These are phyloP conservation scores for Niveomyces coronatus DNA, from an alignment of 2,329 filamentous ascomycete genomes.

Conservation along the genomic window DNA sequence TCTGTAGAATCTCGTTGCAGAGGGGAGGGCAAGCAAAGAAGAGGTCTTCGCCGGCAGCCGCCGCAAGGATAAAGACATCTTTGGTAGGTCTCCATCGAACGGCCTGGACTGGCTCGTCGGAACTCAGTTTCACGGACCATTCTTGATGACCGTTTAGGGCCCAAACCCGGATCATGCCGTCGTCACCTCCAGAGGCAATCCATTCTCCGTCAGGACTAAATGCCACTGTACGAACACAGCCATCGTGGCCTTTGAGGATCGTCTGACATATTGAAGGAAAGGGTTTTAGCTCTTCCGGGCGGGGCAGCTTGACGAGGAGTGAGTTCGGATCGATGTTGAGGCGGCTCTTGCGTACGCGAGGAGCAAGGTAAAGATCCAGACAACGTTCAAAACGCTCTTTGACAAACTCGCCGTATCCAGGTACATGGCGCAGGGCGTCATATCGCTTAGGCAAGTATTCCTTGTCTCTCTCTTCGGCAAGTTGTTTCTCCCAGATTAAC, in stretches of 20 bases:
- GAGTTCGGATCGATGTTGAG: constrained; percentile 95
- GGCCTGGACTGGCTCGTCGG: constrained; percentile 69
- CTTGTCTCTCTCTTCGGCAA: constrained; percentile 83
- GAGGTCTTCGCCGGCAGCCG: constrained; percentile 73
- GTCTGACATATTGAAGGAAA: constrained; percentile 88
- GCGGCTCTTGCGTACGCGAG: constrained; percentile 81
- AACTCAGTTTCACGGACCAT: constrained; percentile 71
- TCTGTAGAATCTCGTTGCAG: constrained; percentile 63
- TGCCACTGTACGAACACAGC: constrained; percentile 72
- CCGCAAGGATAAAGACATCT: constrained; percentile 72
- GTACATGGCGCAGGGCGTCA: constrained; percentile 78
- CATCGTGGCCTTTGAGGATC: constrained; percentile 79
- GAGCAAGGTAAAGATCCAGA: constrained; percentile 89
- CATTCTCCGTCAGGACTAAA: constrained; percentile 80
- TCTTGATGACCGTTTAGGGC: constrained; percentile 81
- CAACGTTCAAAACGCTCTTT: constrained; percentile 96
- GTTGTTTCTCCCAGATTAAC: constrained; percentile 72
- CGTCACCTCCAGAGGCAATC: constrained; percentile 87
- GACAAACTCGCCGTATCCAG: constrained; percentile 80
- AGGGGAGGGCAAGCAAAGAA: constrained; percentile 73
- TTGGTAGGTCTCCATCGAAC: constrained; percentile 83
- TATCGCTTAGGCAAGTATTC: constrained; percentile 79
- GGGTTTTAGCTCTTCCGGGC: constrained; percentile 84
- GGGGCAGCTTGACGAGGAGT: constrained; percentile 83
- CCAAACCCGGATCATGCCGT: constrained; percentile 88